These are phyloP conservation scores for Pythium utonaiense DNA, from an alignment of 352 stramenopile genomes.

Conservation along the genomic window DNA sequence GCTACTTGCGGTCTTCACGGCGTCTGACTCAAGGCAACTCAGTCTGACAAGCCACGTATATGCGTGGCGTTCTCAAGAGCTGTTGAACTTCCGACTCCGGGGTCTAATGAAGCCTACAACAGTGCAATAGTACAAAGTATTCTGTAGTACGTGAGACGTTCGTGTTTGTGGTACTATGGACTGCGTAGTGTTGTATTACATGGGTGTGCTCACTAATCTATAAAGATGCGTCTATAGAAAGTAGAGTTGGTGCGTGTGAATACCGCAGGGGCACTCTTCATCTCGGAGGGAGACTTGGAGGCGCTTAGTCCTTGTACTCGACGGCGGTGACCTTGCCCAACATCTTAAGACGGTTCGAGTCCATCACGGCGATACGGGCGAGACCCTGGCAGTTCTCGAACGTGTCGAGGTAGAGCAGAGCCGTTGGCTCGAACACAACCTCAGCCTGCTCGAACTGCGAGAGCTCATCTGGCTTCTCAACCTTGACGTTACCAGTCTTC, in stretches of 20 bases:
- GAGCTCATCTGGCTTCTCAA: slow-evolving; percentile 70
- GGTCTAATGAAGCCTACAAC: too few relatives aligned
- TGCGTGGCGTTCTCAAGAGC: too few relatives aligned
- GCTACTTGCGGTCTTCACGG: too few relatives aligned
- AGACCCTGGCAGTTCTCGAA: slow-evolving; percentile 72
- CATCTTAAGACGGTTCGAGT: slow-evolving; percentile 85
- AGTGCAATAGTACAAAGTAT: too few relatives aligned
- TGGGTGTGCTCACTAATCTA: slow-evolving; percentile 11
- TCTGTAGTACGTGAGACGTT: too few relatives aligned
- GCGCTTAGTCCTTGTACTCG: slow-evolving; percentile 39
- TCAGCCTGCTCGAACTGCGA: slow-evolving; percentile 75
- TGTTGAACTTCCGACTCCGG: too few relatives aligned
- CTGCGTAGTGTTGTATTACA: slow-evolving; percentile 16
- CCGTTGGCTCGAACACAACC: slow-evolving; percentile 68
- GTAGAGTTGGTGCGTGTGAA: neutral
- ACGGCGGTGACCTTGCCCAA: slow-evolving; percentile 66
- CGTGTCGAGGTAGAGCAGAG: slow-evolving; percentile 71
- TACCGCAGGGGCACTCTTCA: neutral
- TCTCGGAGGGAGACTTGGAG: neutral
- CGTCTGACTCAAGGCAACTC: too few relatives aligned
- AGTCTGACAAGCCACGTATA: too few relatives aligned
- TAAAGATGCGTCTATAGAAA: slow-evolving; percentile 17
- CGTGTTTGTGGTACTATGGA: slow-evolving; percentile 7
- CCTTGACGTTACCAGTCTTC: slow-evolving; percentile 79
- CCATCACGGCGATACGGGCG: slow-evolving; percentile 83